A percentile compares a stretch with the other conserved stretches of the same genome.
phyloP scores from a whole-genome alignment of 164 flowering plant species.

The Buxus sempervirens region DNA sequence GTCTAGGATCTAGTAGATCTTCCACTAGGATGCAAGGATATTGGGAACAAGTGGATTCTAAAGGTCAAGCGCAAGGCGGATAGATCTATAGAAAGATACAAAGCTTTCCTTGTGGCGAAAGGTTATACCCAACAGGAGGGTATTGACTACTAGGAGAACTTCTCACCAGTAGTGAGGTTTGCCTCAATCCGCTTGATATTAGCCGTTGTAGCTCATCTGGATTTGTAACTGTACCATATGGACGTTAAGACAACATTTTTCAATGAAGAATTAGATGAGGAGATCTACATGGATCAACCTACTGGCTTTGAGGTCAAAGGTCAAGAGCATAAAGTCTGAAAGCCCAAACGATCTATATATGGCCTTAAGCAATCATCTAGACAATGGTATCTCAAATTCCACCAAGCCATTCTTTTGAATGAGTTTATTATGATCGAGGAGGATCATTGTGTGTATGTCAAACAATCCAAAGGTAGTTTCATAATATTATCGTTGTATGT shows the following conservation, averaged over 20 bases:
- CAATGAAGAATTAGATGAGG: too few relatives aligned
- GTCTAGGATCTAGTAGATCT: neutral
- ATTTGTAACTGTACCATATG: too few relatives aligned
- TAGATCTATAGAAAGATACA: neutral
- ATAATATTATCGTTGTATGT: neutral
- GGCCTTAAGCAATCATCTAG: neutral
- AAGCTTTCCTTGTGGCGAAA: neutral
- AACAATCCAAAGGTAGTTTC: neutral
- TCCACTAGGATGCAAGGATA: neutral
- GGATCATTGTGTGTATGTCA: constrained; percentile 6
- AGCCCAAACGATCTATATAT: neutral
- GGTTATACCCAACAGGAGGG: neutral
- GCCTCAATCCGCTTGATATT: too few relatives aligned
- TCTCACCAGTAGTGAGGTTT: too few relatives aligned
- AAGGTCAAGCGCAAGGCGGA: too few relatives aligned
- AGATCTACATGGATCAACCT: neutral
- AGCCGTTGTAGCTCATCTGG: too few relatives aligned
- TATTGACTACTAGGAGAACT: too few relatives aligned
- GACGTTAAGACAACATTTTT: too few relatives aligned
- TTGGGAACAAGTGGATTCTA: too few relatives aligned
- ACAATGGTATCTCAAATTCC: neutral
- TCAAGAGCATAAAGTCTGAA: neutral
- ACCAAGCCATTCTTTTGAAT: neutral
- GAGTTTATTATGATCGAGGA: neutral
- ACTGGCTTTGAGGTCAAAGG: neutral